Conservation (phyloP, 441 rosid species). For the Croton setiger region DNA sequence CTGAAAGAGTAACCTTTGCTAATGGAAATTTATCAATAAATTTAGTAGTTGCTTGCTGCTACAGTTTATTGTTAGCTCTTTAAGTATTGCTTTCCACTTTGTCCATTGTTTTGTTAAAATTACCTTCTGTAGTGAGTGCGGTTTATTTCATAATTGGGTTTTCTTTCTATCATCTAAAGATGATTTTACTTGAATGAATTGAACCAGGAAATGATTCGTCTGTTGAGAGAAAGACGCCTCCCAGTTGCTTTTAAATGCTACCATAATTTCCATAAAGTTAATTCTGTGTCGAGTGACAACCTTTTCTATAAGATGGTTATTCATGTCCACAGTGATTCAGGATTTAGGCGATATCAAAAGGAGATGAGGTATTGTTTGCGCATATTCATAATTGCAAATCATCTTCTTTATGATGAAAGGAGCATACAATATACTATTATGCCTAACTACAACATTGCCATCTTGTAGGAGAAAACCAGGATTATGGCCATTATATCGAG, state of each 20-base stretch:
- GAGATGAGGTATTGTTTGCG: constrained; percentile 76
- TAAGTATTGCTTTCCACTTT: not conserved
- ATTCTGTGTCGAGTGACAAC: constrained; percentile 59
- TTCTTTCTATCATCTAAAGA: constrained; percentile 12
- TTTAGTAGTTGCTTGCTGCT: not conserved
- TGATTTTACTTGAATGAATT: constrained; percentile 29
- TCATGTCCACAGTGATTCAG: constrained; percentile 88
- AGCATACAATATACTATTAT: not conserved
- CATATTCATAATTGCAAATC: constrained; percentile 11
- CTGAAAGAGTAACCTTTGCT: not conserved
- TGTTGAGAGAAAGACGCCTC: constrained; percentile 74
- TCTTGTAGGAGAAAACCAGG: constrained; percentile 68
- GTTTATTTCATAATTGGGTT: not conserved
- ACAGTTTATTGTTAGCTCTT: constrained; percentile 1
- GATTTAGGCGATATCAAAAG: constrained; percentile 84
- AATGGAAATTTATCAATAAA: not conserved
- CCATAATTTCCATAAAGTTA: constrained; percentile 74
- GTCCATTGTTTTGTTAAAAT: not conserved
- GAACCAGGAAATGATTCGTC: constrained; percentile 82
- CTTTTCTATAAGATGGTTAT: constrained; percentile 88
- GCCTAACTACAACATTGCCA: constrained; percentile 19
- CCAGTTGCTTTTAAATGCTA: constrained; percentile 88
- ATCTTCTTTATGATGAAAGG: constrained; percentile 7
- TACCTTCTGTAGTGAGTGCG: not conserved
- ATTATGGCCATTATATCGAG: constrained; percentile 98